A percentile compares a stretch with the other conserved stretches of the same genome.
Conservation (phyloP, 2,329 filamentous ascomycete genomes). For the Claviceps sp. region DNA sequence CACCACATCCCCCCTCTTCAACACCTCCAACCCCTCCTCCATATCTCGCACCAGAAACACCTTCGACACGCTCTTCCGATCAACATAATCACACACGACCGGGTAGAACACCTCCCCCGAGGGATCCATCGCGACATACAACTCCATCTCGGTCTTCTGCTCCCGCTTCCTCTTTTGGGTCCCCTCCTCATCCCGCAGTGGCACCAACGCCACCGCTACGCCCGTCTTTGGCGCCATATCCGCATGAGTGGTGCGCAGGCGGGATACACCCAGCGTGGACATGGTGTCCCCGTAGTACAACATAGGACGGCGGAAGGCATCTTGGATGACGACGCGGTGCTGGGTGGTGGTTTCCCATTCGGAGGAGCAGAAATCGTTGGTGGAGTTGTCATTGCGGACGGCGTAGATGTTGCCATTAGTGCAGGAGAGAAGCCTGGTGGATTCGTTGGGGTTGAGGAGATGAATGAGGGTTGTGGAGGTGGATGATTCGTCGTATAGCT, state of each 20-base stretch:
- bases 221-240: slow-evolving; percentile 7
- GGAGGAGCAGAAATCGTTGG: slow-evolving; percentile 10
- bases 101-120: slow-evolving; percentile 14
- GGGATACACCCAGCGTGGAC: slow-evolving; percentile 16
- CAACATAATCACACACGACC: slow-evolving; percentile 16
- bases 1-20: slow-evolving; percentile 12
- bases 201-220: slow-evolving; percentile 11
- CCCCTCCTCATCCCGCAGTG: slow-evolving; percentile 5
- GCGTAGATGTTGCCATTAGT: slow-evolving; percentile 21
- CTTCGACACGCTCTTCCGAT: slow-evolving; percentile 9
- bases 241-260: slow-evolving; percentile 13
- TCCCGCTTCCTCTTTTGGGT: not conserved
- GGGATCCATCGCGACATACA: slow-evolving; percentile 12
- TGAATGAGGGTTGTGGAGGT: slow-evolving; percentile 11
- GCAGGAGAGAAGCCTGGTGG: slow-evolving; percentile 16
- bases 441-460: slow-evolving; percentile 9
- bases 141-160: slow-evolving; percentile 1
- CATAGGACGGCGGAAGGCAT: slow-evolving; percentile 14
- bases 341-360: slow-evolving; percentile 11
- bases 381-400: slow-evolving; percentile 9
- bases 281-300: slow-evolving; percentile 23
- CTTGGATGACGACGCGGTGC: slow-evolving; percentile 11
- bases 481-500: slow-evolving; percentile 10
- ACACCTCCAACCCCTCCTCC: slow-evolving; percentile 10
- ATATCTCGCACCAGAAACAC: slow-evolving; percentile 17